phyloP scores from a whole-genome alignment of 495 filamentous ascomycete genomes.

The Friedmanniomyces endolithicus region DNA sequence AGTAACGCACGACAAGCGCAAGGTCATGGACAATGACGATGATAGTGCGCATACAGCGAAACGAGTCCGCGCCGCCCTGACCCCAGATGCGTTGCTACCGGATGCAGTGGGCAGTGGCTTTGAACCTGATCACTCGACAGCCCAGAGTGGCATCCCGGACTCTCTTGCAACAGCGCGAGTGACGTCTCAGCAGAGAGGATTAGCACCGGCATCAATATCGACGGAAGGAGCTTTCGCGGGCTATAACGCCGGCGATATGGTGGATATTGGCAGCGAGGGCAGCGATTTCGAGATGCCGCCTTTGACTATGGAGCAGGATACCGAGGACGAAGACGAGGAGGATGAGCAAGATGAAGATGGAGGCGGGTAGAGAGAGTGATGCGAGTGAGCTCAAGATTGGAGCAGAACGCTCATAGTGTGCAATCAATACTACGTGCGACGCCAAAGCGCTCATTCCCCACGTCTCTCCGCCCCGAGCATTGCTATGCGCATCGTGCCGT shows the following conservation, averaged over 20 bases:
- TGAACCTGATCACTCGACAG: neutral
- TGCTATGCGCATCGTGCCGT: too few relatives aligned
- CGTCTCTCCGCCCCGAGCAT: too few relatives aligned
- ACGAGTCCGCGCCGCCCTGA: constrained; percentile 5
- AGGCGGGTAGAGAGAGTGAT: too few relatives aligned
- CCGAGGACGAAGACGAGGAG: constrained; percentile 19
- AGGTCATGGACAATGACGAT: neutral
- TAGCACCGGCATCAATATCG: neutral
- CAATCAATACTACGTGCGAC: too few relatives aligned
- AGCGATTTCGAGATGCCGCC: constrained; percentile 24
- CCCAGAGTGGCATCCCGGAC: neutral
- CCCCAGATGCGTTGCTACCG: neutral
- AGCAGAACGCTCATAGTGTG: too few relatives aligned
- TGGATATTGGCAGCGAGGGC: constrained; percentile 4
- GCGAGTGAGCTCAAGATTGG: too few relatives aligned
- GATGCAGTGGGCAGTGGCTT: neutral
- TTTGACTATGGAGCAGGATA: constrained; percentile 21
- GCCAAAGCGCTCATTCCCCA: too few relatives aligned
- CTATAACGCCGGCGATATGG: neutral
- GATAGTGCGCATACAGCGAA: neutral
- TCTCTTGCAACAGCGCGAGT: constrained; percentile 3
- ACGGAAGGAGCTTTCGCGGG: neutral
- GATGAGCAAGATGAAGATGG: neutral
- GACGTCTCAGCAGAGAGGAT: constrained; percentile 1
- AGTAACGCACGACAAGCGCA: constrained; percentile 1